phyloP scores from a whole-genome alignment of 2,329 filamentous ascomycete species.

The Arthrobotrys musiformis region DNA sequence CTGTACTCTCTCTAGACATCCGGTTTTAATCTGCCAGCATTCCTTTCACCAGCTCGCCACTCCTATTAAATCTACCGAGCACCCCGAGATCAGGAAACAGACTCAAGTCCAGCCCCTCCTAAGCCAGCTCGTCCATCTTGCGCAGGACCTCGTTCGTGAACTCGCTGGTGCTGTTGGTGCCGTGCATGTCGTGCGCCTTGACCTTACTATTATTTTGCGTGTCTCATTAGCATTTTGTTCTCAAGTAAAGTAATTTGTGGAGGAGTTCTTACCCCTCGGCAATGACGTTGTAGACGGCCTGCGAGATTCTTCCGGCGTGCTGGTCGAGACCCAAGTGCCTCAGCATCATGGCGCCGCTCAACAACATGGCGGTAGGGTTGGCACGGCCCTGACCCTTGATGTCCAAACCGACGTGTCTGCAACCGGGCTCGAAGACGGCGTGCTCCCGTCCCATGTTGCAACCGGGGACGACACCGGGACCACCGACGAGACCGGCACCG shows the following conservation, averaged over 20 bases:
- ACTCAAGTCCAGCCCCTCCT: constrained; percentile 9
- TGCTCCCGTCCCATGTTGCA: constrained; percentile 99
- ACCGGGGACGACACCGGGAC: constrained; percentile 94
- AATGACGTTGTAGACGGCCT: constrained; percentile 78
- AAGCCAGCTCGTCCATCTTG: constrained; percentile 78
- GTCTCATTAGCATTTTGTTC: background rate
- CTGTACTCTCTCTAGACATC: background rate
- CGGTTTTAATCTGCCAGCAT: background rate
- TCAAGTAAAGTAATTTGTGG: no score
- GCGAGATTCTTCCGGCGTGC: constrained; percentile 81
- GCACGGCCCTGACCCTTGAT: constrained; percentile 99
- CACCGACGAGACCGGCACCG: constrained; percentile 94
- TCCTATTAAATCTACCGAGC: no score
- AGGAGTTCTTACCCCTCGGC: constrained; percentile 79
- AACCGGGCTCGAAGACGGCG: constrained; percentile 97
- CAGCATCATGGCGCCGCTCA: constrained; percentile 96
- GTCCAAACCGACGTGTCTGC: constrained; percentile 98
- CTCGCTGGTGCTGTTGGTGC: constrained; percentile 86
- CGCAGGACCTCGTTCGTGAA: constrained; percentile 94
- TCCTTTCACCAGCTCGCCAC: no score
- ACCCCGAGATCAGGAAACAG: constrained; percentile 20
- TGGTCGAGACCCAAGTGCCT: constrained; percentile 97
- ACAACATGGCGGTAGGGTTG: constrained; percentile 94
- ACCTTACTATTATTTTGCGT: constrained; percentile 71
- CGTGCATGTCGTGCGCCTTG: constrained; percentile 96